These are phyloP conservation scores for Mycena metata DNA, from an alignment of 768 basidiomycete species.

Conservation along the genomic window DNA sequence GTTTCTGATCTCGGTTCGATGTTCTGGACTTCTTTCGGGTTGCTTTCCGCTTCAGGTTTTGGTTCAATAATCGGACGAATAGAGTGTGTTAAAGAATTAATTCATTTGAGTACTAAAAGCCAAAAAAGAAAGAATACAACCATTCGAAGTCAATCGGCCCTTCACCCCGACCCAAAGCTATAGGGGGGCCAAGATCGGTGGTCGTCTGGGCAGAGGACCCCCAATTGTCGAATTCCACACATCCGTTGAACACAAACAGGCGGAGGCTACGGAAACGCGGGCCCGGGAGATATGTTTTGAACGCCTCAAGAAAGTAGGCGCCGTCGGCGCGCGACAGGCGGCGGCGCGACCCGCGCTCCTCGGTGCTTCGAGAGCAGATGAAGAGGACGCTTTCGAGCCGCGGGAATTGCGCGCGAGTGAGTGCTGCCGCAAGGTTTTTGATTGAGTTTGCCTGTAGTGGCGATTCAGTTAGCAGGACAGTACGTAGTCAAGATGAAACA, in stretches of 20 bases:
- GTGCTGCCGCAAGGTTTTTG: background rate
- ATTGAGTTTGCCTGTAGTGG: background rate
- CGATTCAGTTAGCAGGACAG: background rate
- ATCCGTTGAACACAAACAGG: background rate
- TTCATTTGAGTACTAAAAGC: too few species aligned
- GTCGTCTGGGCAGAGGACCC: background rate
- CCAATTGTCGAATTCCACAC: background rate
- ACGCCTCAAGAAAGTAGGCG: background rate
- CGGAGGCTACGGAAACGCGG: background rate
- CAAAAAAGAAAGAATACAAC: too few species aligned
- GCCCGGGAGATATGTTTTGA: background rate
- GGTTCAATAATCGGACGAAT: too few species aligned
- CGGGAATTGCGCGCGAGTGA: too few species aligned
- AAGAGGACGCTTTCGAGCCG: too few species aligned
- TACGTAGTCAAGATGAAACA: background rate
- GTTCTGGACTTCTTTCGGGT: too few species aligned
- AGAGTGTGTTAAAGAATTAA: too few species aligned
- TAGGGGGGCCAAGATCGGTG: too few species aligned
- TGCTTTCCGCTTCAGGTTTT: too few species aligned
- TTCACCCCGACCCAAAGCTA: too few species aligned
- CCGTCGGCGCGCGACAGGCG: background rate
- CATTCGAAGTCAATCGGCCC: too few species aligned
- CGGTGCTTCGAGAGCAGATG: background rate
- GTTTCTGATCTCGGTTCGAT: too few species aligned
- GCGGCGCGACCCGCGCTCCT: background rate